Evolutionary conservation across 192 early-diverging fungal genomes (phyloP), one percentile per base, ranked within the genome.

Genomic region (Coemansia sp.): DNA sequence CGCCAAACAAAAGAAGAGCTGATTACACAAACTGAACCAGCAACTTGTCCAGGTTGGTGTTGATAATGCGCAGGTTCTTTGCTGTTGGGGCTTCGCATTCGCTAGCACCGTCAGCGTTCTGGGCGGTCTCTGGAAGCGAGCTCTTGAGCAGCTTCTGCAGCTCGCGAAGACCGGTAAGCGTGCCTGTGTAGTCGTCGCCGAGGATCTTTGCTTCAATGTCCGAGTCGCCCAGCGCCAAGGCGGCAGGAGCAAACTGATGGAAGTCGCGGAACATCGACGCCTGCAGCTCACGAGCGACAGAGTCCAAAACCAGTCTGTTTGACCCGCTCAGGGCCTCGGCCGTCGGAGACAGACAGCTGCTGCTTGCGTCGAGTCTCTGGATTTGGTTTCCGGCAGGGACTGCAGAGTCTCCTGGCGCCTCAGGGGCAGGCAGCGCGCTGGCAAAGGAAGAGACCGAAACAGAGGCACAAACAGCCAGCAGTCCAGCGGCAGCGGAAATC

Each of bases 261-360:
- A 76, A 69, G 70, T 81, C 73, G 57, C 73, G 69, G 67, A 76
- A 81, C 64, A 67, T 55, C n/a, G 78, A 70, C 48, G 16, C 28
- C 11, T 64, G 52, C 36, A 81, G 67, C 38, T 58, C 60, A 2
- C 56, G 66, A 29, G 78, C 78, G 5, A 72, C 52, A 4, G 62
- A 63, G 60, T 68, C 60, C 33, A 81, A 40, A 30, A 58, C 61
- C 14, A 48, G 52, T 8, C 78, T 61, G 32, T 56, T 66, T 4
- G 57, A 48, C 4, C 40, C 59, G 57, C 63, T 63, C 16, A 76
- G 52, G 8, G 38, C 48, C 40, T 67, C 38, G n/a, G 62, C 56
- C 7, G 59, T n/a, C 11, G 55, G 65, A 17, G 71, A 60, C 42
- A 80, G 65, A 33, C 77, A 80, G 65, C 56, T 63, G 60, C 42